Evolutionary conservation across 139 green algal species (phyloP), one percentile per base, ranked within the genome.

Genomic region (Micractinium conductrix): DNA sequence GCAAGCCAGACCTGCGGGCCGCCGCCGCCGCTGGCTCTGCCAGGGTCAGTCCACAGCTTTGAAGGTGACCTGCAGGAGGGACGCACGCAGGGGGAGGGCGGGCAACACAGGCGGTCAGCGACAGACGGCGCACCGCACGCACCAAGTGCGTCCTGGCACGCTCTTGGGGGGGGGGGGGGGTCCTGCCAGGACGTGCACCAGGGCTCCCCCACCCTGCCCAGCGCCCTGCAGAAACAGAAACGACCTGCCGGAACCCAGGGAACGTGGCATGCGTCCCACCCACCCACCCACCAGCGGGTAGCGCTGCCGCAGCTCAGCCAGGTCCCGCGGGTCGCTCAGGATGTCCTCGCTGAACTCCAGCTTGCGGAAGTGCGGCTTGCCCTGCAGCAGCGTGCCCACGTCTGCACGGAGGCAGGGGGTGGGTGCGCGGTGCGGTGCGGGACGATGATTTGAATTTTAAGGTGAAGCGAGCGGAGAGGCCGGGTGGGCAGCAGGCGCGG

Each of bases 361-460:
- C 75, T 81, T 81, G 53, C 75, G 75, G 75, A 81, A 81, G 24
- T 38, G 75, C 0, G 75, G 75, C 75, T 81, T 81, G 55, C 75
- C 75, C 24, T 8, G 37, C 37, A 81, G 53, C 75, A 81, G 75
- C 35, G 21, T 24, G 19, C 28, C 53, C 37, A 81, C 75, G 28
- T 81, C 75, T 81, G 75, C 48, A 26, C 1, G 7, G 0, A 19
- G 7, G 14, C 3, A 37, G 35, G 17, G 35, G 9, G 35, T 0
- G 67, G 8, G 60, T 9, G 28, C 60, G 19, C 26, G 38, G 42
- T 2, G 70, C 40, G 9, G 42, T 43, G 19, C 35, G 21, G 40
- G 42, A 40, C 40, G 38, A 17, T 71, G 30, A 42, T 42, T 58
- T 4, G 19, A 62, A 62, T n/a, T n/a, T n/a, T n/a, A n/a, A n/a